Percentiles rank a stretch among this genome's conserved stretches.
Conservation (phyloP, 768 basidiomycete genomes). For the Suillus subalutaceus region DNA sequence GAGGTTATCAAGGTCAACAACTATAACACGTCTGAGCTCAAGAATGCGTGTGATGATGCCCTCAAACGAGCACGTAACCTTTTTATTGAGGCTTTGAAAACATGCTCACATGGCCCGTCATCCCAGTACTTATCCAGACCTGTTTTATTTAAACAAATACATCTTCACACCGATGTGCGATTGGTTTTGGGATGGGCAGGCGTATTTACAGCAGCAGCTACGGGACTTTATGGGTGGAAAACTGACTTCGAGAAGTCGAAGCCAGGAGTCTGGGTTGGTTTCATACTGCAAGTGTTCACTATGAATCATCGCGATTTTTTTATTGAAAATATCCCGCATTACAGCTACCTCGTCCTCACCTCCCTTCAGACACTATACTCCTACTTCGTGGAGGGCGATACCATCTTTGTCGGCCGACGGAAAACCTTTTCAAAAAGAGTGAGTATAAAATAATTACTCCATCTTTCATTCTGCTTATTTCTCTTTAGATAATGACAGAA, state of each 20-base stretch:
- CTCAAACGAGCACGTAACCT: slow-evolving; percentile 73
- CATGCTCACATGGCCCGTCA: slow-evolving; percentile 4
- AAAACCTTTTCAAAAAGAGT: slow-evolving; percentile 90
- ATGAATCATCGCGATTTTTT: slow-evolving; percentile 8
- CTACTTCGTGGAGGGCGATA: slow-evolving; percentile 84
- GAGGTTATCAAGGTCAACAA: slow-evolving; percentile 67
- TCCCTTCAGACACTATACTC: slow-evolving; percentile 75
- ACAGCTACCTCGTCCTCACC: slow-evolving; percentile 77
- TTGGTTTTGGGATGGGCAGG: slow-evolving; percentile 86
- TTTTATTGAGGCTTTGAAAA: neutral
- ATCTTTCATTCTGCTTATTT: slow-evolving; percentile 9
- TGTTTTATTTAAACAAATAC: slow-evolving; percentile 82
- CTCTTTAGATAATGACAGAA: slow-evolving; percentile 82
- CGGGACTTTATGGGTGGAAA: slow-evolving; percentile 84
- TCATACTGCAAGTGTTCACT: slow-evolving; percentile 64
- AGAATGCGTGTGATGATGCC: slow-evolving; percentile 83
- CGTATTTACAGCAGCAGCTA: slow-evolving; percentile 79
- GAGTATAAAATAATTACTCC: slow-evolving; percentile 27
- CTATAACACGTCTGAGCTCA: slow-evolving; percentile 57
- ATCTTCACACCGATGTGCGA: slow-evolving; percentile 87
- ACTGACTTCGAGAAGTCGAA: slow-evolving; percentile 91
- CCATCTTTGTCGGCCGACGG: slow-evolving; percentile 86
- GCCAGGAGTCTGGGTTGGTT: slow-evolving; percentile 74
- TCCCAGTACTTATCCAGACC: slow-evolving; percentile 79
- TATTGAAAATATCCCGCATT: slow-evolving; percentile 17